These are phyloP conservation scores for Protomyces macrosporus DNA, from an alignment of 1,139 yeast genomes.

Conservation along the genomic window DNA sequence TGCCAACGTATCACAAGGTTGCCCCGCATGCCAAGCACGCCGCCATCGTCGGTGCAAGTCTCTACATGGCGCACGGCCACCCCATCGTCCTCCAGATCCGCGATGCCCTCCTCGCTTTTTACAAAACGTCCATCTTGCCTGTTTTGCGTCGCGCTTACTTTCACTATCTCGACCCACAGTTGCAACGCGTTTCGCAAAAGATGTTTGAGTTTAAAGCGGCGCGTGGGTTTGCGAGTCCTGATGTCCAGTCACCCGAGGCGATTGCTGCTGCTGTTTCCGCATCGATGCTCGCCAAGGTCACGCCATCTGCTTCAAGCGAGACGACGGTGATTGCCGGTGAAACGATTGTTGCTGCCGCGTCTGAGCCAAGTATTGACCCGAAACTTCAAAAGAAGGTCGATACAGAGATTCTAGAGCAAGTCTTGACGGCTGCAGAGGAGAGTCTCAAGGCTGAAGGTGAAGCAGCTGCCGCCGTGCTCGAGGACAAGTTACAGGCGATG, in stretches of 20 bases:
- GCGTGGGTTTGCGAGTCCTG: conserved; percentile 8
- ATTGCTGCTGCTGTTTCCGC: conserved; percentile 16
- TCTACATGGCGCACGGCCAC: conserved; percentile 5
- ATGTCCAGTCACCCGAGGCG: neutral
- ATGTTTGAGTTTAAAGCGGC: conserved; percentile 23
- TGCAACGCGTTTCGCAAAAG: conserved; percentile 12
- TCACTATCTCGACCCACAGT: conserved; percentile 26
- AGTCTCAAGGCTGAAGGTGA: conserved; percentile 10
- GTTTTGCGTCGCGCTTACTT: conserved; percentile 6
- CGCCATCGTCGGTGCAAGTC: neutral
- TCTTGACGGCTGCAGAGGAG: conserved; percentile 18
- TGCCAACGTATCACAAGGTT: conserved; percentile 6
- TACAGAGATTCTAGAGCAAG: conserved; percentile 8
- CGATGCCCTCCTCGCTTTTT: neutral
- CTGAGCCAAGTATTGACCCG: conserved; percentile 2
- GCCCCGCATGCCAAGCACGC: conserved; percentile 10
- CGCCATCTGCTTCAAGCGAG: neutral
- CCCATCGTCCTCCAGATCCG: conserved; percentile 4
- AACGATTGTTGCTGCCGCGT: conserved; percentile 1
- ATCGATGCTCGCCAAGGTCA: conserved; percentile 8
- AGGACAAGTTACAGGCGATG: conserved; percentile 5
- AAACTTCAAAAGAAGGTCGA: conserved; percentile 8
- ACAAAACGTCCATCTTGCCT: conserved; percentile 6
- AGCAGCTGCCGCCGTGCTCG: conserved; percentile 9
- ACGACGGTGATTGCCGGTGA: conserved; percentile 18